Conservation (phyloP, 225 moss, liverwort and hornwort genomes). For the Bryum argenteum region DNA sequence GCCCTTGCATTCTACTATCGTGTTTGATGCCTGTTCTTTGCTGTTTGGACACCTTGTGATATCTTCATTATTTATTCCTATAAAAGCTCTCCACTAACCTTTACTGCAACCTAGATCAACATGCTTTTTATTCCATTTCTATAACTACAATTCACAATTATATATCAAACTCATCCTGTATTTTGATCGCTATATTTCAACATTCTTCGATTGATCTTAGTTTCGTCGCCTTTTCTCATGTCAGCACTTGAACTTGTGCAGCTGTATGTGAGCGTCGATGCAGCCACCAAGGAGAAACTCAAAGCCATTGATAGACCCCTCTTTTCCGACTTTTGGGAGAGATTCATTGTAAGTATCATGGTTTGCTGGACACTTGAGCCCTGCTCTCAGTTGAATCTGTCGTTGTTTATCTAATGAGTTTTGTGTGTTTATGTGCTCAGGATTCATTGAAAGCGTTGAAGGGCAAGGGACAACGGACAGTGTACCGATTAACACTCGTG, state of each 20-base stretch:
- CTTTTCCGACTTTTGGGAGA: conserved; percentile 96
- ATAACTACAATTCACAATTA: background rate
- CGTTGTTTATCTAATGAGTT: background rate
- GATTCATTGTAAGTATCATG: conserved; percentile 75
- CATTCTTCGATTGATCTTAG: background rate
- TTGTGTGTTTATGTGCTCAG: conserved; percentile 37
- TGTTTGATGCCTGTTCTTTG: no score
- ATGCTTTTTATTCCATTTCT: background rate
- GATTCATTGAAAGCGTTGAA: conserved; percentile 84
- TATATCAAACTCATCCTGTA: background rate
- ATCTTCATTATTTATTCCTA: no score
- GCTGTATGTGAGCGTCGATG: conserved; percentile 99
- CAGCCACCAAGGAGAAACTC: conserved; percentile 93
- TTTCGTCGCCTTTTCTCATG: conserved; percentile 16
- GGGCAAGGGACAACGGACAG: conserved; percentile 87
- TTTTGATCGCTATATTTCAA: background rate
- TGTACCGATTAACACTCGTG: conserved; percentile 91
- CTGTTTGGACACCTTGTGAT: no score
- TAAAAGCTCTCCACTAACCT: background rate
- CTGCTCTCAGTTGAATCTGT: background rate
- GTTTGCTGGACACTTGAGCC: background rate
- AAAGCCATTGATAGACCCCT: conserved; percentile 96
- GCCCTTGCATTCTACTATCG: no score
- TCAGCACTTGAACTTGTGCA: conserved; percentile 39
- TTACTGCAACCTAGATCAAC: background rate